phyloP scores from a whole-genome alignment of 2,329 filamentous ascomycete species.

The Teratosphaeria destructans region DNA sequence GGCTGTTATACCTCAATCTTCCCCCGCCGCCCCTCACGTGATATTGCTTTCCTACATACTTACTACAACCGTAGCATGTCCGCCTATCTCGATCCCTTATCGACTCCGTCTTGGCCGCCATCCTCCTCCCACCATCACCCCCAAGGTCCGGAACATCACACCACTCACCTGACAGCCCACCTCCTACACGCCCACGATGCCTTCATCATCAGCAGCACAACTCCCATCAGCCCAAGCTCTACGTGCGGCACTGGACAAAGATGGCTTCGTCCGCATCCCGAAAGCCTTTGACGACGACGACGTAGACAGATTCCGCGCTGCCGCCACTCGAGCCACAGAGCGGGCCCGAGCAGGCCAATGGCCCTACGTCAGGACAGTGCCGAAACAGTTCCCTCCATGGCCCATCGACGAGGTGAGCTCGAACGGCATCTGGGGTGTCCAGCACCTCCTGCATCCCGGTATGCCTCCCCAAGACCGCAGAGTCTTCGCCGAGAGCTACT shows the following conservation, averaged over 20 bases:
- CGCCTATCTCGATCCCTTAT: background rate
- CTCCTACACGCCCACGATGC: background rate
- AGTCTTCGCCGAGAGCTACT: conserved; percentile 61
- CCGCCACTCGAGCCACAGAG: conserved; percentile 46
- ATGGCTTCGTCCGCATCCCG: conserved; percentile 69
- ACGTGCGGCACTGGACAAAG: conserved; percentile 48
- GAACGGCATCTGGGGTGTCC: conserved; percentile 76
- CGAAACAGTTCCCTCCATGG: conserved; percentile 90
- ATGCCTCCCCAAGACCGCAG: conserved; percentile 46
- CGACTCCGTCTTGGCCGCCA: background rate
- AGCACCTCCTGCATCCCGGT: conserved; percentile 69
- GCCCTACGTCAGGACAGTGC: conserved; percentile 73
- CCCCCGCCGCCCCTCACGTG: too few species aligned
- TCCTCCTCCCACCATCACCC: background rate
- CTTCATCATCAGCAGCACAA: background rate
- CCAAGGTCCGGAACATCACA: background rate
- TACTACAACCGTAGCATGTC: background rate
- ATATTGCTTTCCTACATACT: background rate
- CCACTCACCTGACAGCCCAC: background rate
- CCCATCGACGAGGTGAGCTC: conserved; percentile 35
- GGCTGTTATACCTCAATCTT: too few species aligned
- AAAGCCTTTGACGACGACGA: conserved; percentile 48
- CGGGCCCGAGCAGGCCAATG: conserved; percentile 61
- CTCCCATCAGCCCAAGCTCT: conserved; percentile 20
- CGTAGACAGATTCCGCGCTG: conserved; percentile 50